Base-by-base conservation (phyloP, 805 yeast genomes). In the Lachancea nothofagi region DNA sequence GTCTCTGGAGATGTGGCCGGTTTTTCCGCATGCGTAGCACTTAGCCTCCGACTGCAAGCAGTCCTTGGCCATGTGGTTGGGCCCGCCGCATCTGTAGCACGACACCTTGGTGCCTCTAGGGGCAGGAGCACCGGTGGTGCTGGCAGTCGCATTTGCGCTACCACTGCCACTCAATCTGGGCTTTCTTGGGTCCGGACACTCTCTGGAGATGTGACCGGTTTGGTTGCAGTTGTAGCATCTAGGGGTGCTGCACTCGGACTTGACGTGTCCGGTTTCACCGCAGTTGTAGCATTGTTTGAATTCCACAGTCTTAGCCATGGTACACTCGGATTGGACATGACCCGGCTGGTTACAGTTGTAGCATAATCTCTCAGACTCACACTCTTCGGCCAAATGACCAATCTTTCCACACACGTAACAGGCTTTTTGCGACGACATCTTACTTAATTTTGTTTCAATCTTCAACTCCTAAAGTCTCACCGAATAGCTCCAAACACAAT, bases 211-310 rank as follows among this genome's bases (percentile, higher is more conserved):
- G 71, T 86, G 96, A 47, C 95, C 95, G 44, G 77, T 70, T 61
- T 74, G 74, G 48, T 79, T 75, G 60, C 90, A 83, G 70, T 72
- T 76, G 81, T 79, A 86, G 68, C 96, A 86, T 62, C 84, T 83
- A 57, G 71, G 70, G 64, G 80, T 55, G 69, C 72, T 59, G 69
- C 97, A 88, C 61, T 88, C 95, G 37, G 83, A 69, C 65, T 83
- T 86, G 54, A 88, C 80, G 60, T 88, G 97, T 41, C 96, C 96
- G 42, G 82, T 74, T 62, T 82, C 84, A 56, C 93, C 93, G 69
- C 97, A 88, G 65, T 83, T 83, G 80, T 83, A 88, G 67, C 97
- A 88, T 65, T 88, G 88, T 67, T 88, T 88, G 64, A 77, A 77
- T 53, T 78, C 78, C 51, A 83, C 76, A 65, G 87, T 88, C 66